Evolutionary conservation across 2,329 filamentous ascomycete genomes (phyloP).

Genomic region (Dactylellina haptotyla): DNA sequence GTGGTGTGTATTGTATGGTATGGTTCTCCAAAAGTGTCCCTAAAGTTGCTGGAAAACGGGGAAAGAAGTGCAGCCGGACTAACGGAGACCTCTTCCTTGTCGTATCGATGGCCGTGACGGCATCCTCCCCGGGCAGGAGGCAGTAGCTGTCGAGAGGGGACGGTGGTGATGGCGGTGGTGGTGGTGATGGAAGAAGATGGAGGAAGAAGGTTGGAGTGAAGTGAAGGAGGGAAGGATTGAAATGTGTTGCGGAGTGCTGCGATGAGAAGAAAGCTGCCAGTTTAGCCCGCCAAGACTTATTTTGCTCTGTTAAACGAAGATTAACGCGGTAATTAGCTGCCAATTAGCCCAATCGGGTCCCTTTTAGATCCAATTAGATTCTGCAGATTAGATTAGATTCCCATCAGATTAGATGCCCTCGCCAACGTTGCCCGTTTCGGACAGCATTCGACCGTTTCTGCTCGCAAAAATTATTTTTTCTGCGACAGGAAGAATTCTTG

Average conservation of each 20-base stretch:
- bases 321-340: too few species aligned
- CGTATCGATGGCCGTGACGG: neutral
- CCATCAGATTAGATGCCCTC: slow-evolving; percentile 21
- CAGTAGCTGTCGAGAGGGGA: neutral
- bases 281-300: slow-evolving; percentile 26
- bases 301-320: neutral
- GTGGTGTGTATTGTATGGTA: neutral
- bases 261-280: slow-evolving; percentile 38
- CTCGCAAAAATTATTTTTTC: neutral
- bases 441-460: neutral
- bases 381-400: neutral
- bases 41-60: neutral
- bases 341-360: slow-evolving; percentile 3
- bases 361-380: neutral
- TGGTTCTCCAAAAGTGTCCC: neutral
- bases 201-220: slow-evolving; percentile 18
- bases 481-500: slow-evolving; percentile 16
- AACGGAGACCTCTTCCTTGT: slow-evolving; percentile 44
- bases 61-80: slow-evolving; percentile 48
- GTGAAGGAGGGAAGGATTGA: slow-evolving; percentile 38
- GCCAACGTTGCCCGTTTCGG: slow-evolving; percentile 3
- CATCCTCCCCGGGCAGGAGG: neutral
- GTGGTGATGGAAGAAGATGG: neutral
- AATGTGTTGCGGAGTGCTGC: slow-evolving; percentile 47
- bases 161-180: neutral